A percentile compares a stretch with the other conserved stretches of the same genome.
Evolutionary conservation across 2,329 filamentous ascomycete species (phyloP).

Genomic region (Trichoderma semiorbis): DNA sequence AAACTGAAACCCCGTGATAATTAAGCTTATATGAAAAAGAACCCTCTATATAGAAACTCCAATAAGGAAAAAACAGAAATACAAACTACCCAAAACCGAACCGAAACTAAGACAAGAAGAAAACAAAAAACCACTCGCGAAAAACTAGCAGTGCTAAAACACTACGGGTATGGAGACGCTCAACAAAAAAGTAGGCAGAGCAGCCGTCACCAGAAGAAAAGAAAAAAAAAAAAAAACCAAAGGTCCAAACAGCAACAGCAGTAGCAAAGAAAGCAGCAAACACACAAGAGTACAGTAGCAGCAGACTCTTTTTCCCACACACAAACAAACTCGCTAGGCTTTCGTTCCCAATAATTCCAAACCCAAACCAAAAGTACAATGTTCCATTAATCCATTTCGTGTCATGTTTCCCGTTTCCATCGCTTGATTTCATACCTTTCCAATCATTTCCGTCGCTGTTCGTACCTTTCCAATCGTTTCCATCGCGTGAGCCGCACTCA

Average conservation of each 20-base stretch:
- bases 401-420: neutral
- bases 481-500: neutral
- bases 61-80: neutral
- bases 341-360: neutral
- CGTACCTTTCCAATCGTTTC: neutral
- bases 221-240: neutral
- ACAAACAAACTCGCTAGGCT: neutral
- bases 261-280: neutral
- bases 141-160: slow-evolving; percentile 2
- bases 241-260: neutral
- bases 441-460: neutral
- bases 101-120: neutral
- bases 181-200: neutral
- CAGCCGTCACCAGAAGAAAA: neutral
- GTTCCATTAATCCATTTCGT: neutral
- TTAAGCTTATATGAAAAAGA: neutral
- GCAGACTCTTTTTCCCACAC: neutral
- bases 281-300: neutral
- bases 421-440: neutral
- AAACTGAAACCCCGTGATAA: neutral
- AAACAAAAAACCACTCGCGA: neutral
- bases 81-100: neutral
- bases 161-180: slow-evolving; percentile 9
- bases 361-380: neutral
- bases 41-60: neutral